Evolutionary conservation across 208 protist genomes (phyloP), one percentile per base, ranked within the genome.

Genomic region (Eutreptiella sp.): DNA sequence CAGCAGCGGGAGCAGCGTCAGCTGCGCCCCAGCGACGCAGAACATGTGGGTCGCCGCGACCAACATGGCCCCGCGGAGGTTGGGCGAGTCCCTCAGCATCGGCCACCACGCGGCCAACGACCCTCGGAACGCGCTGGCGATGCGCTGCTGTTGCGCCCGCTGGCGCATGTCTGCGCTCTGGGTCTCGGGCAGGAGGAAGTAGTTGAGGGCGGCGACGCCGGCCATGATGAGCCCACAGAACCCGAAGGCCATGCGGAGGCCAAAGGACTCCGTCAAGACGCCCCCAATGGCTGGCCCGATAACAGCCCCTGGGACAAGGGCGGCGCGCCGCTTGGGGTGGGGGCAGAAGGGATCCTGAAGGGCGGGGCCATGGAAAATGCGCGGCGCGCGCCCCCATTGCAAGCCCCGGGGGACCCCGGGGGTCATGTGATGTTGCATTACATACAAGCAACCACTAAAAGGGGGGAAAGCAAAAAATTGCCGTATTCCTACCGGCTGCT

Each of bases 1-100:
- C 16, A 57, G 9, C 50, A 57, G 28, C 50, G 50, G 50, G n/a
- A 57, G 28, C 7, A 57, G 28, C n/a, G 24, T 57, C 14, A 57
- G 39, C 50, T 53, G 33, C 36, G 50, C 50, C 11, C 50, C 50
- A 11, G n/a, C 39, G 23, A 9, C 23, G n/a, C 14, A 14, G 31
- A 11, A 24, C 50, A 24, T 53, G 28, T 57, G 39, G 31, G 28
- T 33, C 11, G 36, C n/a, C 21, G 33, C 31, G n/a, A 57, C n/a
- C 21, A 33, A 24, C 36, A 57, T 16, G n/a, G 39, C 11, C 28
- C 31, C 31, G 24, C 50, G 50, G 31, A 57, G 33, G 29, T 33
- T 57, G n/a, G 50, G 50, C 24, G 36, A 39, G n/a, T n/a, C n/a
- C 16, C 26, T 11, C n/a, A 28, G 9, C n/a, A 57, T 7, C 16